Evolutionary conservation across 1,284 basidiomycete species (phyloP), one percentile per base, ranked within the genome.

Genomic region (Tremellales sp.): DNA sequence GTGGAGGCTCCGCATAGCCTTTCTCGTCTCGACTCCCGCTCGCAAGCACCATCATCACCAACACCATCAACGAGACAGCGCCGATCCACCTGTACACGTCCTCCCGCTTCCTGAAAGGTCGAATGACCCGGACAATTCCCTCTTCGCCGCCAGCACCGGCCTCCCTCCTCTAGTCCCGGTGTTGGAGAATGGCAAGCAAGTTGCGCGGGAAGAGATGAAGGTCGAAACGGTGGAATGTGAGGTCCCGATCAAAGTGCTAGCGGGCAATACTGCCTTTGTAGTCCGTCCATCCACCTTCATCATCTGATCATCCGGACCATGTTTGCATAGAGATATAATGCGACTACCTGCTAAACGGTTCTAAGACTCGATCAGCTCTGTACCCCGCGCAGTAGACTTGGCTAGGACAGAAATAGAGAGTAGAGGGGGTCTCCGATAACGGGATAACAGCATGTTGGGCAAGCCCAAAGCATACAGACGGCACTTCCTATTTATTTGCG

Each of bases 171-270:
- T 82, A 56, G 47, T 58, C 4, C 36, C 42, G 4, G 24, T 26
- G 21, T 19, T 4, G 21, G 37, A 37, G 21, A 23, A n/a, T 21
- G 35, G 25, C 27, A 44, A 6, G 23, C 39, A 27, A 15, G 50
- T 23, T 15, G 60, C 42, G 22, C 65, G 60, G 58, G 48, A 51
- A 42, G 84, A 82, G 50, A 77, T 84, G 17, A 76, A 73, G 62
- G 78, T 84, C 22, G 88, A 93, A 77, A 86, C 84, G 52, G 87
- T 96, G 17, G 89, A 93, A 67, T 93, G 90, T 62, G 86, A 89
- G 70, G 84, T 96, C 43, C 89, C 89, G n/a, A 82, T 96, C 49
- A 82, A 75, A 59, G 85, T 93, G 3, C 88, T 86, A 78, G 84
- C 90, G 13, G 87, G 88, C 23, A 91, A 90, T 71, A 92, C 90